These are phyloP conservation scores for Osmozyma mogii DNA, from an alignment of 805 yeast species.

Conservation along the genomic window DNA sequence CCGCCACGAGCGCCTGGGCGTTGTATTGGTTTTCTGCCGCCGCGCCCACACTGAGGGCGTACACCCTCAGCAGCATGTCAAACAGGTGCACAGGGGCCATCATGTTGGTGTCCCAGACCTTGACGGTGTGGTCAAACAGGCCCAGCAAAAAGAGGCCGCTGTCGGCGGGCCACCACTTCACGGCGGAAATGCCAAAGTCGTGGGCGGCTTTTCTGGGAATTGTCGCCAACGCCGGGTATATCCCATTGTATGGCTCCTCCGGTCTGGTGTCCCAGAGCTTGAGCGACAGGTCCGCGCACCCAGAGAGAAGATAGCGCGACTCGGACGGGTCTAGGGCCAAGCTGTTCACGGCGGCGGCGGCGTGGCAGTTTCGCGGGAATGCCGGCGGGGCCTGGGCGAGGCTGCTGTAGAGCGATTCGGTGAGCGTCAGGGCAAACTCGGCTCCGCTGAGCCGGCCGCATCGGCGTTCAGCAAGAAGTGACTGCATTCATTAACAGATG, in stretches of 20 bases:
- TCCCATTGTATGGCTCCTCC: conserved; percentile 14
- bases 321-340: conserved; percentile 46
- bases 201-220: conserved; percentile 42
- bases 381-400: conserved; percentile 17
- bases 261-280: conserved; percentile 54
- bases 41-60: conserved; percentile 51
- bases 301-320: conserved; percentile 49
- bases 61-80: conserved; percentile 52
- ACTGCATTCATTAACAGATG: conserved; percentile 30
- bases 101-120: conserved; percentile 72
- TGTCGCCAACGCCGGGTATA: conserved; percentile 19
- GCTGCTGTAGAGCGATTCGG: conserved; percentile 30
- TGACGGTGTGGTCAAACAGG: conserved; percentile 70
- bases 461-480: conserved; percentile 28
- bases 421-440: conserved; percentile 27
- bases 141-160: conserved; percentile 78
- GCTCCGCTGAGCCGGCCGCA: conserved; percentile 21
- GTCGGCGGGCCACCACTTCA: conserved; percentile 87
- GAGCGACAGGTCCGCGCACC: conserved; percentile 64
- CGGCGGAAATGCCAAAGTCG: conserved; percentile 60
- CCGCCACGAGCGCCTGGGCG: conserved; percentile 49
- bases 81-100: conserved; percentile 63
- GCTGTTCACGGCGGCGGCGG: conserved; percentile 49
- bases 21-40: conserved; percentile 12
- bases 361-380: conserved; percentile 39